Evolutionary conservation across 306 rosid species (phyloP).

Genomic region (Dicorynia guianensis): DNA sequence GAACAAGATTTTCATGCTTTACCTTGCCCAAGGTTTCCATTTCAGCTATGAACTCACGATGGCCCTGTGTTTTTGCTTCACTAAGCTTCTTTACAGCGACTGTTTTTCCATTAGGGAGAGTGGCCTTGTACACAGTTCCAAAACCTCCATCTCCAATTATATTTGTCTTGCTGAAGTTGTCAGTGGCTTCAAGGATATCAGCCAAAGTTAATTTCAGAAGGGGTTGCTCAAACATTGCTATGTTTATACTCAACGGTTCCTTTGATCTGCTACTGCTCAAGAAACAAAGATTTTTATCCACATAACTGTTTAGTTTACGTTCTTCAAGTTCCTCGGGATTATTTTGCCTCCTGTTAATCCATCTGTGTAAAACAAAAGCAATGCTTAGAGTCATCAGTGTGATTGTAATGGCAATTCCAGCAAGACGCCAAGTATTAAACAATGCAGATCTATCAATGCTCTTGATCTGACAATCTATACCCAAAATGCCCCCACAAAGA

Average conservation of each 20-base stretch:
- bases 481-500: constrained; percentile 76
- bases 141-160: constrained; percentile 99
- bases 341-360: constrained; percentile 56
- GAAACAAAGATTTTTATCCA: constrained; percentile 79
- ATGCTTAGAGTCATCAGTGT: constrained; percentile 47
- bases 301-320: constrained; percentile 66
- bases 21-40: constrained; percentile 99
- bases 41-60: constrained; percentile 92
- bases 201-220: constrained; percentile 82
- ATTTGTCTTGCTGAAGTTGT: constrained; percentile 94
- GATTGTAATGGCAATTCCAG: constrained; percentile 62
- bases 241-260: constrained; percentile 90
- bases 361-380: constrained; percentile 64
- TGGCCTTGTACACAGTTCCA: constrained; percentile 95
- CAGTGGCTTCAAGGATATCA: constrained; percentile 83
- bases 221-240: constrained; percentile 97
- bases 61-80: constrained; percentile 94
- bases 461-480: constrained; percentile 59
- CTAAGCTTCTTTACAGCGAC: constrained; percentile 97
- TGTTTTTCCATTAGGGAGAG: constrained; percentile 71
- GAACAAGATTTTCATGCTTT: constrained; percentile 86
- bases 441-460: constrained; percentile 57
- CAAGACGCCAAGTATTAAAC: constrained; percentile 70
- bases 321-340: constrained; percentile 70
- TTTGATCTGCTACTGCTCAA: constrained; percentile 91